Evolutionary conservation across 2,329 filamentous ascomycete species (phyloP).

Genomic region (Cercospora brassicicola): DNA sequence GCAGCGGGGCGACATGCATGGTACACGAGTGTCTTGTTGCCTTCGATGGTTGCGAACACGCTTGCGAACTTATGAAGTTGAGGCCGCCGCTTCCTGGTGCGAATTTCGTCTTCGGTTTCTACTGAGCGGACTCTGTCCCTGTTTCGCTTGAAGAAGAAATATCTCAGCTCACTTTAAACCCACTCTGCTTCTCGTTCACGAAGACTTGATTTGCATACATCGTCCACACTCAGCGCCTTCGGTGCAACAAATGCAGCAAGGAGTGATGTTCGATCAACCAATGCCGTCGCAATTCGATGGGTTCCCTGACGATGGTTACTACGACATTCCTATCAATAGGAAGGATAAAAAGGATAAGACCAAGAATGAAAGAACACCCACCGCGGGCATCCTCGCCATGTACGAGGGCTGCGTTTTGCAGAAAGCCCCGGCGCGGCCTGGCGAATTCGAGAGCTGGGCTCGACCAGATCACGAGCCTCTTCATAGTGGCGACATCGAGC

Average conservation of each 20-base stretch:
- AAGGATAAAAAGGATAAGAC: slow-evolving; percentile 7
- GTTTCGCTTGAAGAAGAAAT: neutral
- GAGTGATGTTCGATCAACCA: neutral
- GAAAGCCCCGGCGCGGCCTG: slow-evolving; percentile 2
- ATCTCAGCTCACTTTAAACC: neutral
- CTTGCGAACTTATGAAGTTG: neutral
- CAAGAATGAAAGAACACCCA: neutral
- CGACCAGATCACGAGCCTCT: neutral
- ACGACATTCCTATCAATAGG: neutral
- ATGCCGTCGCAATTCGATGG: neutral
- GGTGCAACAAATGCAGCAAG: neutral
- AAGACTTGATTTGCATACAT: neutral
- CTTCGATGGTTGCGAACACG: neutral
- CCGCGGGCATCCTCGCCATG: neutral
- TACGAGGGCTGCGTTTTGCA: slow-evolving; percentile 10
- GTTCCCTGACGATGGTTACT: neutral
- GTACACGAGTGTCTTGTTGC: neutral
- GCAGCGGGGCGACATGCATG: neutral
- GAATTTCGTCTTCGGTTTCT: neutral
- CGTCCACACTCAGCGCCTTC: neutral
- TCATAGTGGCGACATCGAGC: slow-evolving; percentile 10
- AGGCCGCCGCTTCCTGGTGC: neutral
- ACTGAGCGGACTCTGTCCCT: neutral
- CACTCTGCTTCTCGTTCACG: neutral
- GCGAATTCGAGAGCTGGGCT: slow-evolving; percentile 8